Base-by-base conservation (phyloP, 257 asterid species). In the Scutellaria barbata region DNA sequence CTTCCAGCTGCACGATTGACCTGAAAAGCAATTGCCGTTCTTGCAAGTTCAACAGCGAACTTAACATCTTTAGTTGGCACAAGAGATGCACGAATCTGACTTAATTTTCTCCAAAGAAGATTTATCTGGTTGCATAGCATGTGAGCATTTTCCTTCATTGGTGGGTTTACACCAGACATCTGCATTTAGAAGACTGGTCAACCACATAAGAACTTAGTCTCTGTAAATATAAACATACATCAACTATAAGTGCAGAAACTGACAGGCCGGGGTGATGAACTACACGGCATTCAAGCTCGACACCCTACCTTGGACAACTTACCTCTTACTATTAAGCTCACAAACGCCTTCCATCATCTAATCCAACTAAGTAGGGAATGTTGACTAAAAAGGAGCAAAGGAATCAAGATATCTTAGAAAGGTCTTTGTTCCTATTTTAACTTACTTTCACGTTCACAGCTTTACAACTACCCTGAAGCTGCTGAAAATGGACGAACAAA, bases 11-110 rank as follows among this genome's bases (percentile, higher is more conserved):
- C 67, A 68, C 37, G 68, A 8, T 53, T 72, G 33, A 74, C 70
- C 70, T 80, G 81, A 51, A 74, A 76, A 25, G 66, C 69, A 40
- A 83, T 51, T 58, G 84, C 86, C 1, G 74, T 68, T 76, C 72
- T 63, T 6, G 89, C 89, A 64, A 84, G 78, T 68, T 77, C 74
- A 66, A 60, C 50, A 52, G 89, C 87, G 72, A 77, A 81, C 79
- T 80, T 85, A 20, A 80, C 54, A 5, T 56, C 71, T 53, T 73
- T 35, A 61, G 17, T 8, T 42, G 73, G 68, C 42, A 82, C 84
- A 46, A 81, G 73, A 68, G 79, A 76, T 33, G 71, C 62, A 3
- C 9, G 25, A 51, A 11, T 30, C 46, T 72, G 30, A 3, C 74
- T 18, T 7, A 85, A 73, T 48, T 84, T 82, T 72, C 84, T 71